Conservation (phyloP, 1,284 basidiomycete species). For the Tausonia pullulans region DNA sequence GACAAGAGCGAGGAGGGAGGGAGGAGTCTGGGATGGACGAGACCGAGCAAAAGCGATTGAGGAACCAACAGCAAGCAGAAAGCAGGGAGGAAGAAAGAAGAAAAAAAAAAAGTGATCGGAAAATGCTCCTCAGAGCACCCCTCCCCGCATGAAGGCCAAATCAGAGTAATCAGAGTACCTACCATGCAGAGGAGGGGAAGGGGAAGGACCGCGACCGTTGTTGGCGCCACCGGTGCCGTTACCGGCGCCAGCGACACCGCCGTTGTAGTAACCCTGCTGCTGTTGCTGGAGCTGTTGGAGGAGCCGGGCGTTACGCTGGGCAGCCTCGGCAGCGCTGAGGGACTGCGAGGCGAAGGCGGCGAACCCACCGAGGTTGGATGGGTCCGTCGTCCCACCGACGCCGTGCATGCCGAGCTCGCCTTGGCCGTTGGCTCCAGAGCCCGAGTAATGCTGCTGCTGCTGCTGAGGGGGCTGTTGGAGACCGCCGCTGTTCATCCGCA, state of each 20-base stretch:
- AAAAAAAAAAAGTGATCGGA: background rate
- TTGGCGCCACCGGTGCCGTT: background rate
- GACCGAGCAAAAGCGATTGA: background rate
- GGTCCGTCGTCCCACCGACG: slow-evolving; percentile 6
- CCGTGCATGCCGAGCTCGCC: slow-evolving; percentile 9
- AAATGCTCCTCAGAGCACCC: slow-evolving; percentile 12
- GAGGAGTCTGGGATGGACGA: background rate
- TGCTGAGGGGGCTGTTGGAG: slow-evolving; percentile 11
- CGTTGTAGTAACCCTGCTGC: slow-evolving; percentile 8
- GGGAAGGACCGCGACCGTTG: slow-evolving; percentile 2
- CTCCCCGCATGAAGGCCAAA: slow-evolving; percentile 10
- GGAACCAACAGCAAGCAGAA: background rate
- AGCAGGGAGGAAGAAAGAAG: background rate
- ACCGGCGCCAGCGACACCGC: background rate
- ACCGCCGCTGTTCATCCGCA: slow-evolving; percentile 1
- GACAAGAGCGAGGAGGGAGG: background rate
- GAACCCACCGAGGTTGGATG: slow-evolving; percentile 5
- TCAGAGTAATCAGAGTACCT: slow-evolving; percentile 7
- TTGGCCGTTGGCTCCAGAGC: background rate
- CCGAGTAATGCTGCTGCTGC: background rate
- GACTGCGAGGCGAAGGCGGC: slow-evolving; percentile 7
- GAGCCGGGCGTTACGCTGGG: slow-evolving; percentile 1
- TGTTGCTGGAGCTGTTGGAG: slow-evolving; percentile 10
- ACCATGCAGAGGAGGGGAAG: slow-evolving; percentile 8
- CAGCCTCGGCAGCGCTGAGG: background rate